Base-by-base conservation (phyloP, 352 stramenopile species). In the Phytophthora sojae region DNA sequence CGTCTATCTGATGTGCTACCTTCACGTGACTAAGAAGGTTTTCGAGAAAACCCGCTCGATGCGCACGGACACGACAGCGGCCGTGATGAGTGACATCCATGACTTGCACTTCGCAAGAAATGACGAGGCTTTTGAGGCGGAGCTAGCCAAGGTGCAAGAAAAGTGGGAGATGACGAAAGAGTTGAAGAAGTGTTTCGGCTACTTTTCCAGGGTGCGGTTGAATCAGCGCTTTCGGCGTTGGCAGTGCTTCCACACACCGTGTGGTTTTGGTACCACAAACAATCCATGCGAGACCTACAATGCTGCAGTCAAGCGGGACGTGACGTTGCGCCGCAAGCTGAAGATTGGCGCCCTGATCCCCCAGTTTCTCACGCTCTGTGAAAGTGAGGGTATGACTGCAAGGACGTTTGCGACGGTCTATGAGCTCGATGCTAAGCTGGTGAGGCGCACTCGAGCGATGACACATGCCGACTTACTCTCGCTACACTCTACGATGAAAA, bases 1-100 rank as follows among this genome's bases (percentile, higher is more conserved):
- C 7, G 19, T 57, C 2, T 68, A 52, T 21, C 42, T 76, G 3
- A 73, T 72, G 69, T 69, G 62, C 57, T 76, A 66, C 37, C 73
- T 73, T 49, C 47, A 67, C 35, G 57, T 76, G 29, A 32, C 39
- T 6, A 73, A 73, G 42, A 69, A 73, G 21, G 26, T 66, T 14
- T 66, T 35, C 6, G 49, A 69, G 42, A 68, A 73, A 14, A 73
- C 54, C 0, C 32, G 53, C 2, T 53, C 53, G 1, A 42, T 64
- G 21, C 29, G 29, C 29, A 11, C 37, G 9, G 5, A 15, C 8
- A n/a, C 23, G 5, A 29, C 44, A 23, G 14, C 30, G 14, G 47
- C 42, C 14, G 62, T 75, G 0, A 67, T 71, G 56, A 1, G 23
- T 0, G 50, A 68, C 26, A 1, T 73, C 4, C 53, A 72, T 15